Conservation (phyloP, 1,284 basidiomycete species). For the Hemileccinum hortonii region DNA sequence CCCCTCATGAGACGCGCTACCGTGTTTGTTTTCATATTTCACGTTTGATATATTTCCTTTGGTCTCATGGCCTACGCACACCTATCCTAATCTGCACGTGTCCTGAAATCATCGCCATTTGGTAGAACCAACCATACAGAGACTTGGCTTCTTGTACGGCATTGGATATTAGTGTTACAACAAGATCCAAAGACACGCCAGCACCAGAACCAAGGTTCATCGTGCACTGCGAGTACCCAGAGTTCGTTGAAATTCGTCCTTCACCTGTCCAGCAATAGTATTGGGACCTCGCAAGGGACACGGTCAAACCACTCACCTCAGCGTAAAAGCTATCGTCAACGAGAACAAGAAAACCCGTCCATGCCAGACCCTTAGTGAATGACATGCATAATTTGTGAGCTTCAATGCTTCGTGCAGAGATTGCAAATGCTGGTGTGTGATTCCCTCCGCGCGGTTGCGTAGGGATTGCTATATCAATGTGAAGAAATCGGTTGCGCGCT, state of each 20-base stretch:
- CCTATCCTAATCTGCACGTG: slow-evolving; percentile 22
- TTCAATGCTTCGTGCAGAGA: slow-evolving; percentile 55
- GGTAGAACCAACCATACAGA: slow-evolving; percentile 17
- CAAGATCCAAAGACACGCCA: neutral
- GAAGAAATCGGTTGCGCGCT: slow-evolving; percentile 7
- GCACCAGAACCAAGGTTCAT: slow-evolving; percentile 7
- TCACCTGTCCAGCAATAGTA: slow-evolving; percentile 29
- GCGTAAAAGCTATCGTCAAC: slow-evolving; percentile 56
- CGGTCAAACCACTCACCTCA: slow-evolving; percentile 41
- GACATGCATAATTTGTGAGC: slow-evolving; percentile 62
- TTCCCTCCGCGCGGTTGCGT: slow-evolving; percentile 62
- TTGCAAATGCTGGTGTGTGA: slow-evolving; percentile 64
- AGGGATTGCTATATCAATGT: slow-evolving; percentile 54
- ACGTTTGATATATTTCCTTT: slow-evolving; percentile 17
- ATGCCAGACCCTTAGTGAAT: slow-evolving; percentile 60
- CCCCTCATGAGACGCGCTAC: slow-evolving; percentile 13
- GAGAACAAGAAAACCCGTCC: slow-evolving; percentile 57
- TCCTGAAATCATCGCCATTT: slow-evolving; percentile 10
- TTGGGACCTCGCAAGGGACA: neutral
- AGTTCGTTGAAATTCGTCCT: slow-evolving; percentile 29
- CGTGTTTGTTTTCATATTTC: slow-evolving; percentile 14
- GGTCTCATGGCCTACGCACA: slow-evolving; percentile 11
- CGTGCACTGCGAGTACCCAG: slow-evolving; percentile 1
- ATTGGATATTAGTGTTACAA: slow-evolving; percentile 21
- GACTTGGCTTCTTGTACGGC: slow-evolving; percentile 6